Conservation (phyloP, 139 green algal species). For the Volvox reticuliferus region DNA sequence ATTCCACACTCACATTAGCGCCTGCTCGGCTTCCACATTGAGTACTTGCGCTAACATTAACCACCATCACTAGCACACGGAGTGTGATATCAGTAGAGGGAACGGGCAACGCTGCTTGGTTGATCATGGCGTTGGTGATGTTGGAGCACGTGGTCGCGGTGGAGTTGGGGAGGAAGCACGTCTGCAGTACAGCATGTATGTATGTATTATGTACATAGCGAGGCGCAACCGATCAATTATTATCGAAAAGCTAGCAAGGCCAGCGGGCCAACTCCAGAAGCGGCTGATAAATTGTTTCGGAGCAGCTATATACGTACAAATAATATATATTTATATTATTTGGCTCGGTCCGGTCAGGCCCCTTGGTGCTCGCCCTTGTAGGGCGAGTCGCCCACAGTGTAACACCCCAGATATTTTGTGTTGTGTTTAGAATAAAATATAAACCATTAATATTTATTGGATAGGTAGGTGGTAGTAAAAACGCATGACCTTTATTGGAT, state of each 20-base stretch:
- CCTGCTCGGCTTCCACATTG: neutral
- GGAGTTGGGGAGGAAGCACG: neutral
- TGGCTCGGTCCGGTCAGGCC: no score
- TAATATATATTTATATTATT: no score
- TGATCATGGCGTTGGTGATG: neutral
- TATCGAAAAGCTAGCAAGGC: neutral
- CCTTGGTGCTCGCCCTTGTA: no score
- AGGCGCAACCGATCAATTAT: neutral
- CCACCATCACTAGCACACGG: neutral
- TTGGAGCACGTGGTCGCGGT: neutral
- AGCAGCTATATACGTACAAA: no score
- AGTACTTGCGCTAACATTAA: neutral
- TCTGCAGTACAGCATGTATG: neutral
- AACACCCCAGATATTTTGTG: no score
- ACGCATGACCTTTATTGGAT: no score
- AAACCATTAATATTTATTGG: no score
- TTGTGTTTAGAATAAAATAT: no score
- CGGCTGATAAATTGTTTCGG: no score
- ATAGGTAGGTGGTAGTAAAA: no score
- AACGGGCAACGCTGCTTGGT: neutral
- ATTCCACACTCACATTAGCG: neutral
- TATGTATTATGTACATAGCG: neutral
- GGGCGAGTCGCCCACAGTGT: no score
- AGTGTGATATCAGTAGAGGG: neutral
- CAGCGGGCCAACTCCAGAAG: neutral